These are phyloP conservation scores for Halophytophthora polymorphica DNA, from an alignment of 352 stramenopile species.

Conservation along the genomic window DNA sequence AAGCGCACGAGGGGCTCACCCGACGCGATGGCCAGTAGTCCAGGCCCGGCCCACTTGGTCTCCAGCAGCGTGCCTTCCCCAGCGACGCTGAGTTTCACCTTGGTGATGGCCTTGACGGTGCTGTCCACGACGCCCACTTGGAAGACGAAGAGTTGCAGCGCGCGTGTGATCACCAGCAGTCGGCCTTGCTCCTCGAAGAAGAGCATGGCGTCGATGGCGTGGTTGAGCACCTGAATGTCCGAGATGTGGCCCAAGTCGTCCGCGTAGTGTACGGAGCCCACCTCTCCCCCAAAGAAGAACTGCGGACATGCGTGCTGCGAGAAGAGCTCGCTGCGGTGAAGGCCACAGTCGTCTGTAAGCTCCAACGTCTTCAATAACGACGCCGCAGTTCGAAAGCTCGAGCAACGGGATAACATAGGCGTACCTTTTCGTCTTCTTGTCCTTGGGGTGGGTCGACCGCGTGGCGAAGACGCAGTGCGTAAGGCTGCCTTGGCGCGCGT, in stretches of 20 bases:
- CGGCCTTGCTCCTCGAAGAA: slow-evolving; percentile 80
- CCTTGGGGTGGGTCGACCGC: slow-evolving; percentile 25
- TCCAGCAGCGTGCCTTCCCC: slow-evolving; percentile 80
- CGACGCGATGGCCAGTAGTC: slow-evolving; percentile 88
- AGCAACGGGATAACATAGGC: neutral
- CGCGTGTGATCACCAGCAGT: slow-evolving; percentile 90
- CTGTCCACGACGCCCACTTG: slow-evolving; percentile 79
- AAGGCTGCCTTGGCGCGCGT: slow-evolving; percentile 81
- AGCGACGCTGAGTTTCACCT: slow-evolving; percentile 88
- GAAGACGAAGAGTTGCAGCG: slow-evolving; percentile 87
- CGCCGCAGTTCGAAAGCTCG: neutral
- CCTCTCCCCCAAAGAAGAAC: slow-evolving; percentile 94
- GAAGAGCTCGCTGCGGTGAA: slow-evolving; percentile 36
- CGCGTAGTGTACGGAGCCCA: slow-evolving; percentile 87
- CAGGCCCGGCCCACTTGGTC: slow-evolving; percentile 86
- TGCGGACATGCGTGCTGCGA: slow-evolving; percentile 61
- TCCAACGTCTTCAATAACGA: neutral
- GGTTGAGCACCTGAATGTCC: slow-evolving; percentile 84
- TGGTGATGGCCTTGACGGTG: slow-evolving; percentile 80
- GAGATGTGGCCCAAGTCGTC: slow-evolving; percentile 92
- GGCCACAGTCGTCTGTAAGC: neutral
- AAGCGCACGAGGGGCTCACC: slow-evolving; percentile 89
- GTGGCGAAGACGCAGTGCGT: slow-evolving; percentile 88
- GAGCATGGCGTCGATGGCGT: slow-evolving; percentile 89
- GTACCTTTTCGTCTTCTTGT: slow-evolving; percentile 47